Percentiles rank a stretch among this genome's conserved stretches.
These are phyloP conservation scores for Kodamaea leandrae DNA, from an alignment of 805 yeast genomes.

Conservation along the genomic window DNA sequence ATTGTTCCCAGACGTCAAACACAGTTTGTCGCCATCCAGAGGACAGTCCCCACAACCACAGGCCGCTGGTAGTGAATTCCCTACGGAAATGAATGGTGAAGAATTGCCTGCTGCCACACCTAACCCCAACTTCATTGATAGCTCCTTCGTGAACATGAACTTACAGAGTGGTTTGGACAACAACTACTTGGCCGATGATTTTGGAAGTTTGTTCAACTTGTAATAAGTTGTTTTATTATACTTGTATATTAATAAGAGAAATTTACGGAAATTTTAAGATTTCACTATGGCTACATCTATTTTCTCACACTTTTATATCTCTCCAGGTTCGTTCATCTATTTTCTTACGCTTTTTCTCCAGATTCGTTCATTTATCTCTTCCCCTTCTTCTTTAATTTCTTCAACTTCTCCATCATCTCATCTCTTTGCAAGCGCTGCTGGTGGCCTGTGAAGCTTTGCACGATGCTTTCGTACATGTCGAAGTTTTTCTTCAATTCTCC, in stretches of 20 bases:
- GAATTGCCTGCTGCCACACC: conserved; percentile 28
- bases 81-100: conserved; percentile 18
- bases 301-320: too few species aligned
- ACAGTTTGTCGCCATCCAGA: conserved; percentile 36
- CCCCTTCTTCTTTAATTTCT: conserved; percentile 7
- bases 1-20: conserved; percentile 45
- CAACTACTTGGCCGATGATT: conserved; percentile 22
- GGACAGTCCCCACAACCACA: conserved; percentile 31
- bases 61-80: conserved; percentile 15
- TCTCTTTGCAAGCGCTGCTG: conserved; percentile 73
- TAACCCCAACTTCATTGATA: conserved; percentile 40
- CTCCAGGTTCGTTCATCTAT: background rate
- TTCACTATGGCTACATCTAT: too few species aligned
- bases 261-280: too few species aligned
- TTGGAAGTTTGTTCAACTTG: conserved; percentile 31
- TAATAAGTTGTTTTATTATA: conserved; percentile 3
- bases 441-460: conserved; percentile 86
- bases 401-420: conserved; percentile 34
- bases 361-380: conserved; percentile 1
- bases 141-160: conserved; percentile 42
- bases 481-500: conserved; percentile 59
- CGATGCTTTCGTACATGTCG: conserved; percentile 77
- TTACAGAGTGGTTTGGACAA: conserved; percentile 34
- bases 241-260: background rate
- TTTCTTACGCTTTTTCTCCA: background rate